Evolutionary conservation across 1,139 yeast genomes (phyloP), one percentile per base, ranked within the genome.

Genomic region (Pichia sp.): DNA sequence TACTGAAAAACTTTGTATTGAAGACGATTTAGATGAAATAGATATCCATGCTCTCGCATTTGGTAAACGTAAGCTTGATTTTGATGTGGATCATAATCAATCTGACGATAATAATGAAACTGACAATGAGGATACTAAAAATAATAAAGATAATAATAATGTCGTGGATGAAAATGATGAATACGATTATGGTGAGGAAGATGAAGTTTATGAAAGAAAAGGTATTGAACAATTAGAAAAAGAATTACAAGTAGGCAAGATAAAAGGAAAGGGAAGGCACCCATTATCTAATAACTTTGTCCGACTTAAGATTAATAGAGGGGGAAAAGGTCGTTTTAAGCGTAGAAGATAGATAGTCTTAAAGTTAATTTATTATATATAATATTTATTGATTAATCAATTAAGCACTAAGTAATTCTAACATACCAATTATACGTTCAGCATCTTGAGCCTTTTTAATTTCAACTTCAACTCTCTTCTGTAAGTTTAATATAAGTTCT

Each of bases 391-490:
- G n/a, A n/a, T n/a, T n/a, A n/a, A n/a, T n/a, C n/a, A n/a, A n/a
- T n/a, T n/a, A n/a, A n/a, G 71, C 74, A 43, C 78, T 78, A 56
- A 90, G 71, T 54, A 92, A 66, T 64, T 87, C 94, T 57, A 92
- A 71, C 97, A 92, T 92, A 49, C 98, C 98, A 57, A 85, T 87
- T 41, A 92, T 80, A 61, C 80, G 84, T 63, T 82, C 84, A 8
- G 97, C 96, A 61, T 90, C 96, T 60, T 80, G 79, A 39, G 96
- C 87, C 58, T 83, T 82, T 48, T 71, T 74, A 35, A 89, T 79
- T 65, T 90, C 97, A 32, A 68, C 62, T 48, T 75, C 75, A 37
- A 90, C 73, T 57, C 78, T 78, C 57, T 73, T 74, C 57, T 74
- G 71, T 52, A 92, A 68, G 47, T 75, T 75, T 40, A 71, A 66